These are phyloP conservation scores for Daldinia sp. DNA, from an alignment of 2,329 filamentous ascomycete genomes.

Conservation along the genomic window DNA sequence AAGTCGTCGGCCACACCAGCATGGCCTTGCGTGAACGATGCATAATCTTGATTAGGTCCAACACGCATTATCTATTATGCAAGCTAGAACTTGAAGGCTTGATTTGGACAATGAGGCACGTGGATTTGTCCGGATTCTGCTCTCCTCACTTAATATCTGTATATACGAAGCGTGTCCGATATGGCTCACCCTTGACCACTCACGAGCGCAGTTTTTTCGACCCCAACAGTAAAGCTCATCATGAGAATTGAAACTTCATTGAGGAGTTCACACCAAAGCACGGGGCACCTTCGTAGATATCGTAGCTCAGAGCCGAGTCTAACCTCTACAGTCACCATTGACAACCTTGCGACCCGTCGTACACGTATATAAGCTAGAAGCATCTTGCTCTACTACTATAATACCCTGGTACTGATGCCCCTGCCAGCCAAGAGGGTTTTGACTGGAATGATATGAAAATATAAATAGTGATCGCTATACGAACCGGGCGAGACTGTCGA, in stretches of 20 bases:
- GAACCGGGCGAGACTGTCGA: slow-evolving; percentile 17
- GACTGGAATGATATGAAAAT: slow-evolving; percentile 26
- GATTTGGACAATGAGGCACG: slow-evolving; percentile 40
- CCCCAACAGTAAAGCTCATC: slow-evolving; percentile 32
- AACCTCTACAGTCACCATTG: slow-evolving; percentile 33
- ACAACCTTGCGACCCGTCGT: slow-evolving; percentile 26
- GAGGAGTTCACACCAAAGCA: slow-evolving; percentile 41
- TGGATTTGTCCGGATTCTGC: slow-evolving; percentile 34
- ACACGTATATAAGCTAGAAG: slow-evolving; percentile 20
- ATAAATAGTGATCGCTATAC: slow-evolving; percentile 15
- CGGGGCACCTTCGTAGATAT: slow-evolving; percentile 29
- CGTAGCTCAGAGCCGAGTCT: slow-evolving; percentile 38
- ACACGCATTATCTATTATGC: slow-evolving; percentile 28
- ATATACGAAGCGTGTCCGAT: slow-evolving; percentile 36
- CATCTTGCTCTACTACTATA: neutral
- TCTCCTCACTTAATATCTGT: slow-evolving; percentile 42
- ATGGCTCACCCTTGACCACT: slow-evolving; percentile 38
- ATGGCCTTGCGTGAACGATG: slow-evolving; percentile 24
- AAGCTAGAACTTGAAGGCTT: slow-evolving; percentile 27
- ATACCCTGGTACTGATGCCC: slow-evolving; percentile 5
- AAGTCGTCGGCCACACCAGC: slow-evolving; percentile 33
- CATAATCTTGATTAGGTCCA: slow-evolving; percentile 31
- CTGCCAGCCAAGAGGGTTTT: slow-evolving; percentile 2
- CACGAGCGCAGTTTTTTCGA: slow-evolving; percentile 17
- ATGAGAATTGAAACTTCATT: slow-evolving; percentile 31